Base-by-base conservation (phyloP, 2,329 filamentous ascomycete species). In the Diplodia corticola region DNA sequence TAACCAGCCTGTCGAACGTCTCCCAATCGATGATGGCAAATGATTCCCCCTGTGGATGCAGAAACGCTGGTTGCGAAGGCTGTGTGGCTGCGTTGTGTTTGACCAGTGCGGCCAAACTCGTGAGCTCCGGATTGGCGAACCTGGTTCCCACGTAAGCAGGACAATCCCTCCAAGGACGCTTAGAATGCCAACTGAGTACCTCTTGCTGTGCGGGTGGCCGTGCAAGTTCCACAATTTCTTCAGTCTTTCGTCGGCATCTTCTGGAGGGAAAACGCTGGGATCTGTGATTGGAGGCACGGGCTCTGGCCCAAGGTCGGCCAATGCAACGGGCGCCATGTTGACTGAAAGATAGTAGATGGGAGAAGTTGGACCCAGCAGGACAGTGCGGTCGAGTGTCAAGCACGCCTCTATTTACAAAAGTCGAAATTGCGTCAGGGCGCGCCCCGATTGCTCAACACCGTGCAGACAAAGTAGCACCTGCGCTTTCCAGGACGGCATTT, bases 201-300 rank as follows among this genome's bases (percentile, higher is more conserved):
- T 64, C 10, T 37, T 50, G 48, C 64, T 67, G 40, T 74, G 72
- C 60, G 72, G 72, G 63, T 75, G 69, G 4, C 75, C 75, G 67
- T 76, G 74, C 17, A 74, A 64, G 66, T 68, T 71, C 73, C 74
- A 76, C n/a, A 75, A 68, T 12, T 73, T 70, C 53, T 70, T 72
- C 1, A 69, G 67, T 50, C 68, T 68, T 53, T 69, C 69, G 13
- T 72, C 69, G 10, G 71, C 71, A 28, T 69, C 60, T 6, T 69
- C 64, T 44, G 72, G 69, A 15, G 70, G 71, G 54, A 74, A 59
- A 26, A 76, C 71, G 5, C 68, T 69, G 13, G 71, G 69, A 54
- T 74, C 72, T 15, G 51, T 24, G 66, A 46, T 49, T 5, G 22
- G 20, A 3, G 30, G 15, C 15, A 37, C 40, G 5, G 24, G 17